phyloP scores from a whole-genome alignment of 2,329 filamentous ascomycete genomes.

The Drechslerella stenobrocha region DNA sequence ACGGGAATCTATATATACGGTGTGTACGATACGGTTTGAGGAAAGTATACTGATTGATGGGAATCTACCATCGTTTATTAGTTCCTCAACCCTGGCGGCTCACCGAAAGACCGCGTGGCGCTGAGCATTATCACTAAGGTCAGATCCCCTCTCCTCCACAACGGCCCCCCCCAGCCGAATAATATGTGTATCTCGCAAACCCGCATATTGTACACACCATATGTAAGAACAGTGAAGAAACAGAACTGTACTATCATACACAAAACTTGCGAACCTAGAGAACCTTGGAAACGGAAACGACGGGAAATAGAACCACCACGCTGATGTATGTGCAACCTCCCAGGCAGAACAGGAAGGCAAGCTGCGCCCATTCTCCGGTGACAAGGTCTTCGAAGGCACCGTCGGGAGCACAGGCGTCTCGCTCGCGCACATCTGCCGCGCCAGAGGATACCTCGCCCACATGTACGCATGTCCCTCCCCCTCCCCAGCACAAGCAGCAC shows the following conservation, averaged over 20 bases:
- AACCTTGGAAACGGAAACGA: conserved; percentile 6
- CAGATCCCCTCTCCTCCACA: background rate
- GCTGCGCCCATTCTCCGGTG: conserved; percentile 76
- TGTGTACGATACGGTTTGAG: too few relatives aligned
- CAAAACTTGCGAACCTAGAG: too few relatives aligned
- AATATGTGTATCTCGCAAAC: background rate
- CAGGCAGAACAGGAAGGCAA: conserved; percentile 77
- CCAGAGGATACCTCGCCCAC: conserved; percentile 85
- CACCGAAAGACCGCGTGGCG: conserved; percentile 92
- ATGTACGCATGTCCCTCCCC: conserved; percentile 62
- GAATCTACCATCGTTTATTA: too few relatives aligned
- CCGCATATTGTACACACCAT: background rate
- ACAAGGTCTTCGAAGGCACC: conserved; percentile 96
- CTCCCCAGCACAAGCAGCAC: background rate
- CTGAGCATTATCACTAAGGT: conserved; percentile 78
- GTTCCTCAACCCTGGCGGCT: conserved; percentile 92
- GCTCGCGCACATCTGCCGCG: conserved; percentile 82
- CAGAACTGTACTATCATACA: too few relatives aligned
- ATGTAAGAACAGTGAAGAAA: too few relatives aligned
- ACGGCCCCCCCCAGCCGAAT: background rate
- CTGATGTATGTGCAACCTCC: conserved; percentile 12
- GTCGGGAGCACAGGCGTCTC: conserved; percentile 96
- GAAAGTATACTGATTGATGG: background rate
- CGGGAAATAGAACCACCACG: conserved; percentile 1
- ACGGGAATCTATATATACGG: too few relatives aligned